A percentile compares a stretch with the other conserved stretches of the same genome.
These are phyloP conservation scores for Zygotorulaspora sp. DNA, from an alignment of 805 yeast species.

Conservation along the genomic window DNA sequence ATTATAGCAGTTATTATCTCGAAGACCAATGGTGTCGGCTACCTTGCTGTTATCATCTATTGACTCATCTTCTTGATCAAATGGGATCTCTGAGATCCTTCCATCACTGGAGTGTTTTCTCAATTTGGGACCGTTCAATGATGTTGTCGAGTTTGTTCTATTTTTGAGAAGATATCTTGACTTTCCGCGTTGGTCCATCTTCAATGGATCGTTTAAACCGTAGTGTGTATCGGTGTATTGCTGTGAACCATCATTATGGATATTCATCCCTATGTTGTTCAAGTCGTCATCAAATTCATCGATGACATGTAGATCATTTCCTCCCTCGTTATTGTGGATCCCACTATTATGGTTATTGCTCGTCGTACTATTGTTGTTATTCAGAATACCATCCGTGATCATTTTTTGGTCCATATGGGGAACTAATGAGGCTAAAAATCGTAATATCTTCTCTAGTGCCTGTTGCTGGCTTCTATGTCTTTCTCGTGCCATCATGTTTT, in stretches of 20 bases:
- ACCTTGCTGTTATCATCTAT: conserved; percentile 1
- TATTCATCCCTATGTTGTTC: neutral
- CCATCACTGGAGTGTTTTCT: conserved; percentile 8
- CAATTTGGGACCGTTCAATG: neutral
- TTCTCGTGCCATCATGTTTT: conserved; percentile 76
- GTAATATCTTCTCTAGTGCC: conserved; percentile 78
- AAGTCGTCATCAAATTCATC: neutral
- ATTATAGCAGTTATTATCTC: conserved; percentile 2
- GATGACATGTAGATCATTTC: neutral
- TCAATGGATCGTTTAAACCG: neutral
- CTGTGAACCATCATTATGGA: neutral
- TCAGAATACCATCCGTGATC: conserved; percentile 25
- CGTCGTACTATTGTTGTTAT: conserved; percentile 4
- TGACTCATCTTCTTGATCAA: conserved; percentile 20
- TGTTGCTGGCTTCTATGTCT: conserved; percentile 81
- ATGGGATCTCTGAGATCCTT: conserved; percentile 28
- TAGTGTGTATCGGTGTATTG: neutral
- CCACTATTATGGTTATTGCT: neutral
- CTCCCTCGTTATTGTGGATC: neutral
- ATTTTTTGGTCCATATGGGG: conserved; percentile 32
- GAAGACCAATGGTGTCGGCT: neutral
- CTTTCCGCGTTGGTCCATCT: conserved; percentile 1
- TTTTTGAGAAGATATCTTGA: conserved; percentile 25
- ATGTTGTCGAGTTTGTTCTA: conserved; percentile 18
- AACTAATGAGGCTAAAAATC: conserved; percentile 73